phyloP scores from a whole-genome alignment of 441 rosid genomes.

The Populus hybrid region DNA sequence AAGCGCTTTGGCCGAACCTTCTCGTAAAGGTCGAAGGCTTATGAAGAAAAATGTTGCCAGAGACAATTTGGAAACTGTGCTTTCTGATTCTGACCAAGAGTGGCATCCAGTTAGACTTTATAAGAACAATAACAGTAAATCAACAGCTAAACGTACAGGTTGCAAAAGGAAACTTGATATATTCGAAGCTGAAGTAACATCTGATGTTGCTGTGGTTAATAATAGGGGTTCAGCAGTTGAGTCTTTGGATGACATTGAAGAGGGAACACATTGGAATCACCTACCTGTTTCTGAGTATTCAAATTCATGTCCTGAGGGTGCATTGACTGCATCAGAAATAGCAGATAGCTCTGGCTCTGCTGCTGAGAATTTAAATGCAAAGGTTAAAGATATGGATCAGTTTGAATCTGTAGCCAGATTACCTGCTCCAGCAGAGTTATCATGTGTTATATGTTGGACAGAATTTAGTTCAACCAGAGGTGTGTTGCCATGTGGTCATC shows the following conservation, averaged over 20 bases:
- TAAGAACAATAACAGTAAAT: neutral
- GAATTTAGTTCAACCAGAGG: slow-evolving; percentile 89
- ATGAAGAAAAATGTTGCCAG: slow-evolving; percentile 40
- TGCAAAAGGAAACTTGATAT: slow-evolving; percentile 16
- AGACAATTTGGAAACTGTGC: slow-evolving; percentile 26
- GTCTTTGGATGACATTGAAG: slow-evolving; percentile 44
- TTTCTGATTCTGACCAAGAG: slow-evolving; percentile 50
- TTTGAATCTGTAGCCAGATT: slow-evolving; percentile 23
- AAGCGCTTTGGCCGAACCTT: slow-evolving; percentile 38
- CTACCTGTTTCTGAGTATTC: slow-evolving; percentile 24
- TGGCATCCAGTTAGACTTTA: slow-evolving; percentile 21
- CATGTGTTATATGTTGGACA: slow-evolving; percentile 95
- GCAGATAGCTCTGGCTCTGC: slow-evolving; percentile 23
- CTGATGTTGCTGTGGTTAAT: slow-evolving; percentile 22
- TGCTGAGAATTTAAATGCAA: slow-evolving; percentile 22
- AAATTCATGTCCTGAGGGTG: slow-evolving; percentile 14
- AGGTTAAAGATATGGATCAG: slow-evolving; percentile 22
- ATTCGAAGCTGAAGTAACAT: slow-evolving; percentile 41
- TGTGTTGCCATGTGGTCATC: slow-evolving; percentile 88
- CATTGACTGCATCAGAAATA: slow-evolving; percentile 13
- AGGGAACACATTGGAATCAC: slow-evolving; percentile 29
- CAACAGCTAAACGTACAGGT: slow-evolving; percentile 19
- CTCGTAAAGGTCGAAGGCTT: slow-evolving; percentile 42
- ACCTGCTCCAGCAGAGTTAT: slow-evolving; percentile 46
- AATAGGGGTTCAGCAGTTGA: slow-evolving; percentile 26